These are phyloP conservation scores for Nitzschia sp. DNA, from an alignment of 108 stramenopile species.

Conservation along the genomic window DNA sequence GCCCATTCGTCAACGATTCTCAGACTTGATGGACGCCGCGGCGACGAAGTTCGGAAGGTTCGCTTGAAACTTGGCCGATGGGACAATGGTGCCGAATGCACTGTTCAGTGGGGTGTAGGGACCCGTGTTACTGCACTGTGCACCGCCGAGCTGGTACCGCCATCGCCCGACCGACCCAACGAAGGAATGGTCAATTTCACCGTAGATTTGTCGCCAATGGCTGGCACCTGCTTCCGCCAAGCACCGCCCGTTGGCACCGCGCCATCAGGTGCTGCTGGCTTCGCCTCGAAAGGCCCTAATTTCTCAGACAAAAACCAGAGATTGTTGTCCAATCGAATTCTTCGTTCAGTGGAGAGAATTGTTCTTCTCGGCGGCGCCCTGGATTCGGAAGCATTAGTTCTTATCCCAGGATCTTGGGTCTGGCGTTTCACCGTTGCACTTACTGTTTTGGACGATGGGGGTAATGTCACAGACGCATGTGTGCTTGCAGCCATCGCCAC, in stretches of 20 bases:
- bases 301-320: conserved; percentile 47
- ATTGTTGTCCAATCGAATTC: conserved; percentile 65
- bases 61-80: conserved; percentile 61
- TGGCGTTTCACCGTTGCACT: conserved; percentile 85
- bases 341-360: conserved; percentile 72
- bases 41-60: conserved; percentile 67
- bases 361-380: conserved; percentile 70
- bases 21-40: conserved; percentile 69
- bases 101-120: conserved; percentile 69
- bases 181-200: conserved; percentile 84
- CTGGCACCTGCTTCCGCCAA: conserved; percentile 67
- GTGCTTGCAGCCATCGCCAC: conserved; percentile 90
- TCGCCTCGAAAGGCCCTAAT: conserved; percentile 29
- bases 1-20: conserved; percentile 37
- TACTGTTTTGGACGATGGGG: conserved; percentile 80
- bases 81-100: conserved; percentile 73
- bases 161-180: conserved; percentile 81
- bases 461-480: conserved; percentile 83
- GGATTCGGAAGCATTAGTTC: conserved; percentile 92
- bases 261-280: conserved; percentile 28
- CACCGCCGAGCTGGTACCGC: conserved; percentile 67
- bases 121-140: conserved; percentile 60
- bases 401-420: conserved; percentile 83
- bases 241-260: conserved; percentile 55
- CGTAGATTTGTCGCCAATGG: conserved; percentile 89